These are phyloP conservation scores for Aspergillus olivimuriae DNA, from an alignment of 495 filamentous ascomycete genomes.

Conservation along the genomic window DNA sequence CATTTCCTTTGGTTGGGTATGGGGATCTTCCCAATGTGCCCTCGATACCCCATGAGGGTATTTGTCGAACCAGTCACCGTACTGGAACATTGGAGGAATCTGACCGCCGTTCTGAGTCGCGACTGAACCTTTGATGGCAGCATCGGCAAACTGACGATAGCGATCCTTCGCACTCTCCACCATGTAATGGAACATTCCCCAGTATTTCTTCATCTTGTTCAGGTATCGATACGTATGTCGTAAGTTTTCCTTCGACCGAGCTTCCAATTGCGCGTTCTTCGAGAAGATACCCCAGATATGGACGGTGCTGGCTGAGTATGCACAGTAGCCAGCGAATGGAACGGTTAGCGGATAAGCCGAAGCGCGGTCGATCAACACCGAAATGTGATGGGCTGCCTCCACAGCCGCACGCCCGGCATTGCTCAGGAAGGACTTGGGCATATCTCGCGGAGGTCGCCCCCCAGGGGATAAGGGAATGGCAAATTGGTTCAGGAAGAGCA, in stretches of 20 bases:
- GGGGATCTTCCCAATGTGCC: slow-evolving; percentile 75
- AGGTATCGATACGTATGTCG: slow-evolving; percentile 84
- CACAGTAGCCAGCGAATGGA: slow-evolving; percentile 91
- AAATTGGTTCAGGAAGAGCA: slow-evolving; percentile 85
- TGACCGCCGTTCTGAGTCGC: slow-evolving; percentile 48
- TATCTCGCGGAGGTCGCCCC: slow-evolving; percentile 60
- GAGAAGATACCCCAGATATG: slow-evolving; percentile 92
- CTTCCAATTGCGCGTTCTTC: slow-evolving; percentile 66
- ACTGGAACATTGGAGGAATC: slow-evolving; percentile 71
- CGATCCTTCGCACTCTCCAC: slow-evolving; percentile 87
- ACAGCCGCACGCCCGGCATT: slow-evolving; percentile 71
- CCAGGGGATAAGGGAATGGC: slow-evolving; percentile 68
- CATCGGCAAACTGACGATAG: slow-evolving; percentile 80
- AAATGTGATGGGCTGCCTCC: slow-evolving; percentile 85
- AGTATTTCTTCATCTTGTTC: slow-evolving; percentile 90
- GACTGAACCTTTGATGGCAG: slow-evolving; percentile 43
- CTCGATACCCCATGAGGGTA: slow-evolving; percentile 89
- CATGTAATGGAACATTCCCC: slow-evolving; percentile 98
- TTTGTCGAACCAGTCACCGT: slow-evolving; percentile 95
- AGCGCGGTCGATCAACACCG: slow-evolving; percentile 71
- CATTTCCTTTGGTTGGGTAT: slow-evolving; percentile 59
- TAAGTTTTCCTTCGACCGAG: slow-evolving; percentile 77
- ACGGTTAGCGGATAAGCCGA: slow-evolving; percentile 76
- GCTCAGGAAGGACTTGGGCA: slow-evolving; percentile 73
- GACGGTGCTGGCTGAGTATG: slow-evolving; percentile 85